Evolutionary conservation across 495 filamentous ascomycete species (phyloP).

Genomic region (Hypoxylon rickii): DNA sequence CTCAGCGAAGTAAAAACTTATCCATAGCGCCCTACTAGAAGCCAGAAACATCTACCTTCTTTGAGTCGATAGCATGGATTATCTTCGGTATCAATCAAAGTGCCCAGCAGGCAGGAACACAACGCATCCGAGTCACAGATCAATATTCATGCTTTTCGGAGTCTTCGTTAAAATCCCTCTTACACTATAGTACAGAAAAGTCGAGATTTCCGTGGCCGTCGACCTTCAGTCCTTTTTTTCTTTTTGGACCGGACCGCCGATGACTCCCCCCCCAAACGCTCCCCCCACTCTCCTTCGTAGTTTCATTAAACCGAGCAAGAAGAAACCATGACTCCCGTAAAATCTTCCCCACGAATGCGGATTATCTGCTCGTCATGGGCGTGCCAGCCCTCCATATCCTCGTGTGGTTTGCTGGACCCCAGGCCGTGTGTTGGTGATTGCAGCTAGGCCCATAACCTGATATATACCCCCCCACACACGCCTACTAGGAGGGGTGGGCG

Average conservation of each 20-base stretch:
- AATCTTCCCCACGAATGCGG: slow-evolving; percentile 7
- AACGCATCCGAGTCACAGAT: neutral
- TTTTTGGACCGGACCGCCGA: slow-evolving; percentile 20
- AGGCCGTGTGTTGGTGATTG: neutral
- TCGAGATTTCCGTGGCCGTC: slow-evolving; percentile 32
- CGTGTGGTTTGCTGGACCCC: neutral
- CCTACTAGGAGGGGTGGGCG: slow-evolving; percentile 1
- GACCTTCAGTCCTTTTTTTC: neutral
- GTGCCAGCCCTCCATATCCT: slow-evolving; percentile 5
- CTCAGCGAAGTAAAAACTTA: no score
- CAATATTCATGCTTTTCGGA: neutral
- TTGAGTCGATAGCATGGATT: no score
- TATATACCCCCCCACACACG: slow-evolving; percentile 19
- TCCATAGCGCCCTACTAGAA: no score
- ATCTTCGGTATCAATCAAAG: no score
- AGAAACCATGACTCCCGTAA: slow-evolving; percentile 26
- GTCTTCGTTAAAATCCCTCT: slow-evolving; percentile 9
- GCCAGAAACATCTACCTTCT: no score
- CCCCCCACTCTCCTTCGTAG: slow-evolving; percentile 1
- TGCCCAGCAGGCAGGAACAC: neutral
- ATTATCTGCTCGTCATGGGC: slow-evolving; percentile 6
- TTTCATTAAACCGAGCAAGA: slow-evolving; percentile 18
- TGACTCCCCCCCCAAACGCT: neutral
- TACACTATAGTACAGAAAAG: slow-evolving; percentile 36
- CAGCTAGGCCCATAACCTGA: slow-evolving; percentile 5